Base-by-base conservation (phyloP, 495 filamentous ascomycete genomes). In the Cudoniella acicularis region DNA sequence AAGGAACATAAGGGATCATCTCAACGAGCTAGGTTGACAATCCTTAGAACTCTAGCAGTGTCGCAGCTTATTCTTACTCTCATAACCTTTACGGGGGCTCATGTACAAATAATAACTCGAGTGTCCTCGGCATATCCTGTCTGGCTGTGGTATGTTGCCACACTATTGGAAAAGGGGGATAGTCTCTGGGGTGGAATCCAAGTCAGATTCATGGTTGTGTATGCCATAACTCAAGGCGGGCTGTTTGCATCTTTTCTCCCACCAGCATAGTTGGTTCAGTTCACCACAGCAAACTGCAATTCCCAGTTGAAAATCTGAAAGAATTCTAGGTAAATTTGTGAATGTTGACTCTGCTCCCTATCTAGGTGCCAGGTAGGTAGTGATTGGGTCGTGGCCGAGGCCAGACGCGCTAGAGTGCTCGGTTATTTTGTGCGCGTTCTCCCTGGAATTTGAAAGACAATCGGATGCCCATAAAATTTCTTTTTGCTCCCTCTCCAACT, bases 191-290 rank as follows among this genome's bases (percentile, higher is more conserved):
- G 26, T 40, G 30, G 63, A 52, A 73, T 42, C 56, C 67, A 79
- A 26, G 77, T 87, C 22, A 79, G 77, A 60, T 87, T 80, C 64
- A 91, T 94, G 83, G 76, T 92, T 26, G 77, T 88, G 66, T 96
- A 98, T 73, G 90, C 83, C 2, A 63, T 88, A 41, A 79, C 96
- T 42, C 93, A 98, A 66, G 89, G 80, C 4, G 87, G 79, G 46
- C 74, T 98, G 45, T 97, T 89, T 76, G 83, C 90, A n/a, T 88
- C 85, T n/a, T 98, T 98, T 67, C 80, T 98, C 36, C 93, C 93
- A 13, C 93, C 93, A n/a, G 93, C 93, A 41, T 90, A 70, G 30
- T 10, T 50, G 45, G 8, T n/a, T n/a, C n/a, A 41, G 36, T 41
- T 41, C 36, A 41, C 36, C 36, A 41, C 36, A n/a, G n/a, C n/a